Conservation (phyloP, 2,329 filamentous ascomycete species). For the Fusarium subtropicale region DNA sequence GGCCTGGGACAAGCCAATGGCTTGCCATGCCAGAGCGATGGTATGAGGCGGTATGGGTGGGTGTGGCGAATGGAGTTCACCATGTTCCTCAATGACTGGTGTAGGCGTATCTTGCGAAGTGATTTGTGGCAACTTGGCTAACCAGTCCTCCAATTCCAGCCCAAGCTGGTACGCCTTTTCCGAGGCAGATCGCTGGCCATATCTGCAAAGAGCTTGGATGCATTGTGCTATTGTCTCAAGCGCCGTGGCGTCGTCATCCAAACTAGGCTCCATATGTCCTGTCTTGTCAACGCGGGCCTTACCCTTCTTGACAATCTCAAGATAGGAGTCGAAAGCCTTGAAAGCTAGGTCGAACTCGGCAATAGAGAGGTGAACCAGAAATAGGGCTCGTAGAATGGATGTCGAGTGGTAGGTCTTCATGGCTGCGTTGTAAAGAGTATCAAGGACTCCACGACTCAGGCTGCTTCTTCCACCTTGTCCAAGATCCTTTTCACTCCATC, state of each 20-base stretch:
- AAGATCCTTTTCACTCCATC: conserved; percentile 84
- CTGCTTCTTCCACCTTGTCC: conserved; percentile 83
- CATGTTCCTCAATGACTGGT: conserved; percentile 48
- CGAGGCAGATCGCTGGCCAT: conserved; percentile 78
- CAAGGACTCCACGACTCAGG: conserved; percentile 80
- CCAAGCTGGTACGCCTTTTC: conserved; percentile 82
- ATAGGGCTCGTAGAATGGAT: conserved; percentile 84
- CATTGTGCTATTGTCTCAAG: conserved; percentile 83
- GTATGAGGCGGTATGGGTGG: conserved; percentile 67
- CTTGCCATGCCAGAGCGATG: conserved; percentile 80
- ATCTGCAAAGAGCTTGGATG: conserved; percentile 83
- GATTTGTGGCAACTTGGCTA: conserved; percentile 68
- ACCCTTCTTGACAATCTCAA: conserved; percentile 86
- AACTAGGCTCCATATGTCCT: conserved; percentile 73
- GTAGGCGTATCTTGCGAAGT: conserved; percentile 46
- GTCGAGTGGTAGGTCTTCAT: conserved; percentile 97
- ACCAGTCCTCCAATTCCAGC: conserved; percentile 77
- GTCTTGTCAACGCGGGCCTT: conserved; percentile 87
- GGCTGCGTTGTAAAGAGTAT: conserved; percentile 89
- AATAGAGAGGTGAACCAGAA: conserved; percentile 85
- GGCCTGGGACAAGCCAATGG: conserved; percentile 86
- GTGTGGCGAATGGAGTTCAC: conserved; percentile 52
- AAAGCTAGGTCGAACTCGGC: conserved; percentile 94
- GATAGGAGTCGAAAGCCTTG: conserved; percentile 90
- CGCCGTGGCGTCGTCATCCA: conserved; percentile 83